Evolutionary conservation across 257 asterid genomes (phyloP), one percentile per base, ranked within the genome.

Genomic region (Leptodermis oblonga): DNA sequence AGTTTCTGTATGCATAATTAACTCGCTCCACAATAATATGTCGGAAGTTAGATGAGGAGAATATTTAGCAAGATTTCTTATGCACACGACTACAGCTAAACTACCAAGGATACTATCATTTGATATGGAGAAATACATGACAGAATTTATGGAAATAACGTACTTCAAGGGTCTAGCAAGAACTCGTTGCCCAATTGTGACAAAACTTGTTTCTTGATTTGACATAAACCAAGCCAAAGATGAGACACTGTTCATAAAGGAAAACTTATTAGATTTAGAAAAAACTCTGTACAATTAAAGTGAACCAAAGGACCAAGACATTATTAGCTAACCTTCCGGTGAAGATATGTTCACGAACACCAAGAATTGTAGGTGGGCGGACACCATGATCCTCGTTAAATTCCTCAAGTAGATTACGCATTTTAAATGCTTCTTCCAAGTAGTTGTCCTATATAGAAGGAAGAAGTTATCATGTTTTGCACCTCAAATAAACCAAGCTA

Each of bases 181-280:
- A 85, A 93, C 96, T 84, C 99, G 84, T 85, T 93, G 99, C 68
- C 99, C 99, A 79, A 93, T 89, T 72, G 99, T 93, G 74, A 93
- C 99, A 77, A 93, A 93, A 83, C 99, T 93, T 52, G 99, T 93
- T 82, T 93, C 99, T 82, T 93, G 99, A 79, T 86, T 88, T 4
- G 99, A 93, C 99, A 93, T 93, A 74, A 93, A 93, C 96, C 97
- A 89, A 82, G 99, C 99, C 91, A 93, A 79, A 2, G 99, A 93
- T 4, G 99, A 93, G 49, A 93, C 99, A 87, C 99, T 92, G 94
- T 69, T 43, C 81, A 77, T 28, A 73, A 75, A 64, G 25, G 79
- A 74, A 51, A 61, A 25, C 9, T 49, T 45, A 51, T 84, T 46
- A 80, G 73, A 68, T 53, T 68, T 41, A 75, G 68, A 28, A 33